phyloP scores from a whole-genome alignment of 2,329 filamentous ascomycete genomes.

The Ceratocystis harringtonii region DNA sequence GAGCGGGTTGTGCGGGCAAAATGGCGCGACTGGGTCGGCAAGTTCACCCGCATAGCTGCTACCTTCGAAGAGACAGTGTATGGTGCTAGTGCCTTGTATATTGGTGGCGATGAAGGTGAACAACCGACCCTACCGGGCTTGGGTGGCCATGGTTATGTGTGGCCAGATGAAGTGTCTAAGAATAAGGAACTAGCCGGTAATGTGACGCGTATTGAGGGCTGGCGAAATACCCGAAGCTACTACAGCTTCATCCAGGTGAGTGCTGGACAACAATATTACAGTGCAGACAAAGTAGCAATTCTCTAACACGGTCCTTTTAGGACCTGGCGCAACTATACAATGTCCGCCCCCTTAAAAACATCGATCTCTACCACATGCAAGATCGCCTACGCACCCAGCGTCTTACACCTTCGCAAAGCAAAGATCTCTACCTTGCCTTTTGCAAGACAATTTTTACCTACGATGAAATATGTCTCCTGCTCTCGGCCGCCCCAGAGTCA shows the following conservation, averaged over 20 bases:
- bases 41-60: slow-evolving; percentile 81
- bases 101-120: slow-evolving; percentile 60
- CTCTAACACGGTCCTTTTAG: slow-evolving; percentile 25
- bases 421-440: slow-evolving; percentile 73
- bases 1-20: slow-evolving; percentile 82
- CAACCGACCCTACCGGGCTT: slow-evolving; percentile 38
- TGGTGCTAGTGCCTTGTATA: slow-evolving; percentile 76
- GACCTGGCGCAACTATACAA: slow-evolving; percentile 51
- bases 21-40: slow-evolving; percentile 87
- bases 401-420: slow-evolving; percentile 58
- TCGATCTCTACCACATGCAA: slow-evolving; percentile 84
- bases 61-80: slow-evolving; percentile 95
- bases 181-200: slow-evolving; percentile 80
- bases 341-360: slow-evolving; percentile 54
- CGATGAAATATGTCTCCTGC: slow-evolving; percentile 69
- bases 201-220: slow-evolving; percentile 85
- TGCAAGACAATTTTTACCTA: slow-evolving; percentile 62
- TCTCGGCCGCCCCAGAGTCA: slow-evolving; percentile 69
- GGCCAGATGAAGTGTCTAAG: slow-evolving; percentile 69
- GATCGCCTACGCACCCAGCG: slow-evolving; percentile 76
- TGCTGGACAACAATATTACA: slow-evolving; percentile 20
- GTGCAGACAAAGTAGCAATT: neutral
- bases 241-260: slow-evolving; percentile 78
- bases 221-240: slow-evolving; percentile 89
- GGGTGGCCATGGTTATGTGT: slow-evolving; percentile 89